Conservation (phyloP, 139 green algal species). For the Desmodesmus armatus region DNA sequence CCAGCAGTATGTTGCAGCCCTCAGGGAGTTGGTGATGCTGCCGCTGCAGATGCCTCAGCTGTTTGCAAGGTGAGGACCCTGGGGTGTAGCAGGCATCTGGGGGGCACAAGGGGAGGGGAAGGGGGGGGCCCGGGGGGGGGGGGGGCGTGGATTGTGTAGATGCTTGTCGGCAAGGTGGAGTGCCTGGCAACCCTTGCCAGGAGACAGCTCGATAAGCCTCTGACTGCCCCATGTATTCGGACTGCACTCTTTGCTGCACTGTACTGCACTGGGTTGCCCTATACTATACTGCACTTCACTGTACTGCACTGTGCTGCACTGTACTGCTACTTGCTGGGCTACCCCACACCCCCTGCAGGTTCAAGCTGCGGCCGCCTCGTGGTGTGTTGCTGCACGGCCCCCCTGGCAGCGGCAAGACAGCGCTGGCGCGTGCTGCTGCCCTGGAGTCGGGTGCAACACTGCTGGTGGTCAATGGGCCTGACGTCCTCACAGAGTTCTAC, state of each 20-base stretch:
- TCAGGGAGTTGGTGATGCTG: constrained; percentile 60
- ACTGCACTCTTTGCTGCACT: too few species aligned
- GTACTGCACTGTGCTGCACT: too few species aligned
- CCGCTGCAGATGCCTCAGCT: constrained; percentile 59
- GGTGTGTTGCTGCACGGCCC: constrained; percentile 89
- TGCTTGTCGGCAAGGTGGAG: background rate
- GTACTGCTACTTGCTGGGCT: too few species aligned
- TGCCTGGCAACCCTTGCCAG: too few species aligned
- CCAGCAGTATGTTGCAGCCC: constrained; percentile 23
- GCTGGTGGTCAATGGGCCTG: constrained; percentile 87
- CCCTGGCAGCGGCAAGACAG: constrained; percentile 88
- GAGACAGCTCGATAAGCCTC: too few species aligned
- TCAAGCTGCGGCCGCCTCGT: constrained; percentile 66
- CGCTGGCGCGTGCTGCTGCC: constrained; percentile 78
- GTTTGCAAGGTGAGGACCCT: constrained; percentile 47
- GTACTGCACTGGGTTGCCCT: too few species aligned
- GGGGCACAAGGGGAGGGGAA: background rate
- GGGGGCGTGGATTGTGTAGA: too few species aligned
- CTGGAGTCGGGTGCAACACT: constrained; percentile 67
- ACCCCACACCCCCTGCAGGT: constrained; percentile 30
- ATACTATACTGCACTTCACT: too few species aligned
- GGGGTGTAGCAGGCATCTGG: background rate
- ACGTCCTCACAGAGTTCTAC: constrained; percentile 80
- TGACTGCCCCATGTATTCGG: too few species aligned
- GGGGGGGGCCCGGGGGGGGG: too few species aligned